phyloP scores from a whole-genome alignment of 305 asterid species.

The Fraxinus latifolia region DNA sequence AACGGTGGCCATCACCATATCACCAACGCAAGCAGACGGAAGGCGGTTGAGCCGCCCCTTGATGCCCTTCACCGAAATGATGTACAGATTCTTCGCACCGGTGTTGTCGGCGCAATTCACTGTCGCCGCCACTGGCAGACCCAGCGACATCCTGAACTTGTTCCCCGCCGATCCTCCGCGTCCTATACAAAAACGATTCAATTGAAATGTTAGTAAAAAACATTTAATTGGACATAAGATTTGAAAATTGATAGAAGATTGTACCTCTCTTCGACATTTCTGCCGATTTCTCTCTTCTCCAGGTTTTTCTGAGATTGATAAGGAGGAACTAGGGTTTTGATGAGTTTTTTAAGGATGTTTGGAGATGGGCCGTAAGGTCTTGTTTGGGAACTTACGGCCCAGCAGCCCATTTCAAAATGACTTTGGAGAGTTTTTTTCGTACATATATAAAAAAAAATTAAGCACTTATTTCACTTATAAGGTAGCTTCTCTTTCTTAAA shows the following conservation, averaged over 20 bases:
- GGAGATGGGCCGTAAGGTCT: constrained; percentile 12
- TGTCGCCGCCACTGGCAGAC: constrained; percentile 74
- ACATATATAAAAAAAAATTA: background rate
- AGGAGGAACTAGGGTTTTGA: constrained; percentile 37
- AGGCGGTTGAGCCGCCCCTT: constrained; percentile 65
- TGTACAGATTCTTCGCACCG: constrained; percentile 64
- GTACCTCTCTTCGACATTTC: constrained; percentile 74
- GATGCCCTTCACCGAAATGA: constrained; percentile 67
- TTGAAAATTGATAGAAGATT: background rate
- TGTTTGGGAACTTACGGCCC: background rate
- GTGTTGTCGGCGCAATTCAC: constrained; percentile 71
- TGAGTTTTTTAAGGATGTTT: background rate
- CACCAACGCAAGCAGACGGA: constrained; percentile 64
- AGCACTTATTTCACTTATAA: background rate
- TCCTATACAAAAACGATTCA: constrained; percentile 27
- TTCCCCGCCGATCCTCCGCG: constrained; percentile 80
- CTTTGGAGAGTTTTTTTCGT: background rate
- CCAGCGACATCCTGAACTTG: constrained; percentile 70
- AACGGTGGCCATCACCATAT: constrained; percentile 71
- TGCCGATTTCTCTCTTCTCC: constrained; percentile 15
- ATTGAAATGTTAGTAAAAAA: background rate
- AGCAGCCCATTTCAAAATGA: background rate
- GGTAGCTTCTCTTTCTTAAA: background rate
- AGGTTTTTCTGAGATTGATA: constrained; percentile 29
- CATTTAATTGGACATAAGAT: background rate